Conservation (phyloP, 108 stramenopile genomes). For the Nitzschia sp. region DNA sequence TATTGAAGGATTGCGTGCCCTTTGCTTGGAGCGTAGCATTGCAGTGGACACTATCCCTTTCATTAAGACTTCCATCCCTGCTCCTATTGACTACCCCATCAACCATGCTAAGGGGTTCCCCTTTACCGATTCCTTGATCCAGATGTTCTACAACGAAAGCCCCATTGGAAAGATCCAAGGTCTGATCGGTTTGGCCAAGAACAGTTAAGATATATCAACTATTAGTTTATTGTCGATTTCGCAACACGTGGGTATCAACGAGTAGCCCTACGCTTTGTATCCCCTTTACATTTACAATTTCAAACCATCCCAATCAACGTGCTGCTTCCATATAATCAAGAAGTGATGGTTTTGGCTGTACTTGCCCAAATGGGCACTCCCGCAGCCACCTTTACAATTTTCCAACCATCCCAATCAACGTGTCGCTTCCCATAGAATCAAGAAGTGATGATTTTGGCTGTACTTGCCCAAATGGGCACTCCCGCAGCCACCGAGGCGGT, state of each 20-base stretch:
- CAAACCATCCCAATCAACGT: too few species aligned
- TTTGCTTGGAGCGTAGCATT: conserved; percentile 91
- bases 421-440: too few species aligned
- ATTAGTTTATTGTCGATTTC: too few species aligned
- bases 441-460: too few species aligned
- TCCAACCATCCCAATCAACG: too few species aligned
- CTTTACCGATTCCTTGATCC: conserved; percentile 70
- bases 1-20: conserved; percentile 94
- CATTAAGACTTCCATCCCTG: conserved; percentile 89
- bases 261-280: neutral
- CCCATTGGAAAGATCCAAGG: conserved; percentile 65
- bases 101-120: conserved; percentile 65
- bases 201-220: conserved; percentile 28
- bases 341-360: too few species aligned
- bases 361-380: conserved; percentile 81
- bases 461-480: conserved; percentile 51
- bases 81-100: conserved; percentile 85
- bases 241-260: too few species aligned
- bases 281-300: neutral
- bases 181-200: conserved; percentile 68
- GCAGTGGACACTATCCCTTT: conserved; percentile 78
- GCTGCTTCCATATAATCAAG: too few species aligned
- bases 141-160: conserved; percentile 80
- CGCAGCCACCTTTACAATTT: conserved; percentile 35
- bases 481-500: conserved; percentile 58